These are phyloP conservation scores for Agrostemma githago DNA, from an alignment of 148 eudicot species.

Conservation along the genomic window DNA sequence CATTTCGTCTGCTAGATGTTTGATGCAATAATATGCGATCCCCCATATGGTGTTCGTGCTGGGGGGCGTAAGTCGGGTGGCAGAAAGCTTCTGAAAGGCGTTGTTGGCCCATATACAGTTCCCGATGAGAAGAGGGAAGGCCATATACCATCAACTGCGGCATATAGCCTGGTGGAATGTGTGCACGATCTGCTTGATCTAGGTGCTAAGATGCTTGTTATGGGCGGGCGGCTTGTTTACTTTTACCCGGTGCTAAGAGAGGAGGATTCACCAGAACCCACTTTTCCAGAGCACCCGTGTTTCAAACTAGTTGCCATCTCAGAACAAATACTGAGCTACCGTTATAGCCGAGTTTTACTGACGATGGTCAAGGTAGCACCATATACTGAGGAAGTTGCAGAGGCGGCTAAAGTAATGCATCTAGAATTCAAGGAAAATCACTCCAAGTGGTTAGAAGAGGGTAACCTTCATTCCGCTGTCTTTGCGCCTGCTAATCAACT, in stretches of 20 bases:
- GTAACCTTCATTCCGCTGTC: constrained; percentile 89
- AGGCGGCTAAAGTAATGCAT: constrained; percentile 45
- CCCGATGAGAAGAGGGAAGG: constrained; percentile 85
- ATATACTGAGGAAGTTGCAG: constrained; percentile 65
- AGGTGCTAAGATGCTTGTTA: constrained; percentile 84
- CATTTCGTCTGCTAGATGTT: constrained; percentile 43
- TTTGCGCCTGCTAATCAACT: constrained; percentile 53
- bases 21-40: constrained; percentile 97
- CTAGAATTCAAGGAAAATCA: constrained; percentile 81
- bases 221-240: constrained; percentile 88
- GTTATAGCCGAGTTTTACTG: constrained; percentile 82
- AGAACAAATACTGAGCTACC: constrained; percentile 87
- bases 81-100: constrained; percentile 81
- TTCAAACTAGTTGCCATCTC: constrained; percentile 66
- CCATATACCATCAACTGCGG: constrained; percentile 94
- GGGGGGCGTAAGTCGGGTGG: constrained; percentile 99
- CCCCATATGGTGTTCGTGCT: constrained; percentile 98
- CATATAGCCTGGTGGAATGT: constrained; percentile 90
- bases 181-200: constrained; percentile 91
- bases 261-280: constrained; percentile 51
- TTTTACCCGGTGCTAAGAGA: constrained; percentile 90
- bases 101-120: constrained; percentile 70
- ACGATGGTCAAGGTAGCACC: constrained; percentile 85
- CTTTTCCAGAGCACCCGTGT: constrained; percentile 93
- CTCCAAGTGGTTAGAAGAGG: constrained; percentile 89